Evolutionary conservation across 176 grass and related monocot species (phyloP).

Genomic region (Microstegium vimineum): DNA sequence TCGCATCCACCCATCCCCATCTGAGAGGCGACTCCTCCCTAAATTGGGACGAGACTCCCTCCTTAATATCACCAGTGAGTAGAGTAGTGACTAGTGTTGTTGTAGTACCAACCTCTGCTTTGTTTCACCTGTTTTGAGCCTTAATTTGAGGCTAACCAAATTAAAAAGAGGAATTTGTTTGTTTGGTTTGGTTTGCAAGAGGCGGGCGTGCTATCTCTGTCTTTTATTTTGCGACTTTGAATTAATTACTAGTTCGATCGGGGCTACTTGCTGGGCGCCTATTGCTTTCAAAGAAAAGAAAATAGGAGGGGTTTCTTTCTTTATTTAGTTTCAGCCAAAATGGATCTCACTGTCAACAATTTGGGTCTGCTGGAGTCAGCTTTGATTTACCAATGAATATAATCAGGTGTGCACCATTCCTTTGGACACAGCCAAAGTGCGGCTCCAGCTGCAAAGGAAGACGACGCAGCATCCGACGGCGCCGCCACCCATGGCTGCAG

Average conservation of each 20-base stretch:
- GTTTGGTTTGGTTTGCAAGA: neutral
- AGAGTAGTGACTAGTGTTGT: neutral
- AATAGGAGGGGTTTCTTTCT: neutral
- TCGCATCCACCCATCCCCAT: neutral
- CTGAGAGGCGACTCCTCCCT: too few species aligned
- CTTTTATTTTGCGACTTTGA: neutral
- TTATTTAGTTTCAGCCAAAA: neutral
- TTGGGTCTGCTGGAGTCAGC: neutral
- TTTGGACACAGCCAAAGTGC: constrained; percentile 93
- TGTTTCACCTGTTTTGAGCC: neutral
- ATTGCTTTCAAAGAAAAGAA: neutral
- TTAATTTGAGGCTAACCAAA: neutral
- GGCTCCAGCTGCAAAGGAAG: constrained; percentile 93
- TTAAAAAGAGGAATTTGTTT: neutral
- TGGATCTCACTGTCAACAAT: neutral
- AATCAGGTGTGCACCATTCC: constrained; percentile 84
- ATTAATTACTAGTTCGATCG: neutral
- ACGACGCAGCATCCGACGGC: too few species aligned
- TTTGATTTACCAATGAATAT: constrained; percentile 18
- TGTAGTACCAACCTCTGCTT: neutral
- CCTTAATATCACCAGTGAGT: neutral
- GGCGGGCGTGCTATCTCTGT: neutral
- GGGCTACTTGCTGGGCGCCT: neutral
- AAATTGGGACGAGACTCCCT: neutral
- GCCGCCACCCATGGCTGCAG: neutral